Percentiles rank a stretch among this genome's conserved stretches.
These are phyloP conservation scores for Termitomyces sp. DNA, from an alignment of 768 basidiomycete genomes.

Conservation along the genomic window DNA sequence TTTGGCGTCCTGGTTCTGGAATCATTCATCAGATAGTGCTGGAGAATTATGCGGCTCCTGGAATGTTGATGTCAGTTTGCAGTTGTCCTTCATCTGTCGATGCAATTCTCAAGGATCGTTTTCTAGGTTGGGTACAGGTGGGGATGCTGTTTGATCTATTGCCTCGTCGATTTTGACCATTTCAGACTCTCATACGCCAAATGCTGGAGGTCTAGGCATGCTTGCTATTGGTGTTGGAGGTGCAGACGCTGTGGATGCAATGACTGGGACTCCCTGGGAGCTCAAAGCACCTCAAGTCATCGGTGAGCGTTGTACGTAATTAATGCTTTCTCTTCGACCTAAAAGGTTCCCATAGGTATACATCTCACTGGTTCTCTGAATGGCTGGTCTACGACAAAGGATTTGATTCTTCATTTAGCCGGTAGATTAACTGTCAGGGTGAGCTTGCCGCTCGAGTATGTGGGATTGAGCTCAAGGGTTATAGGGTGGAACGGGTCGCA, in stretches of 20 bases:
- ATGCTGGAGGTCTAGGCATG: constrained; percentile 94
- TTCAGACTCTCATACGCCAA: constrained; percentile 93
- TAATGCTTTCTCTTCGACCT: neutral
- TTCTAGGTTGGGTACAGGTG: constrained; percentile 77
- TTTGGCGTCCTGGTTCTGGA: constrained; percentile 95
- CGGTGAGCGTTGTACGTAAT: constrained; percentile 37
- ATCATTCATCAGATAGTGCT: constrained; percentile 98
- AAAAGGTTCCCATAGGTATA: constrained; percentile 52
- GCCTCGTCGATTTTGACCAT: neutral
- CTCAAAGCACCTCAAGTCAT: constrained; percentile 85
- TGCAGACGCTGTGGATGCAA: constrained; percentile 96
- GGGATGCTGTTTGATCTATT: neutral
- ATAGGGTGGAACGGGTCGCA: constrained; percentile 93
- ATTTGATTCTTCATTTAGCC: constrained; percentile 90
- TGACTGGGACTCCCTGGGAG: constrained; percentile 99
- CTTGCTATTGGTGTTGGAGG: constrained; percentile 99
- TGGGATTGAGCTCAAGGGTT: constrained; percentile 1
- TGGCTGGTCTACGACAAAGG: constrained; percentile 95
- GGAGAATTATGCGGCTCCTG: constrained; percentile 95
- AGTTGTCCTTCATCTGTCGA: neutral
- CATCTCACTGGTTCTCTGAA: constrained; percentile 82
- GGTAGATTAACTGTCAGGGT: constrained; percentile 93
- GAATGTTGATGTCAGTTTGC: constrained; percentile 74
- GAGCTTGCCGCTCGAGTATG: constrained; percentile 20
- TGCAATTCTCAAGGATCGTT: constrained; percentile 6